phyloP scores from a whole-genome alignment of 1,284 basidiomycete species.

The Vanrija sp. region DNA sequence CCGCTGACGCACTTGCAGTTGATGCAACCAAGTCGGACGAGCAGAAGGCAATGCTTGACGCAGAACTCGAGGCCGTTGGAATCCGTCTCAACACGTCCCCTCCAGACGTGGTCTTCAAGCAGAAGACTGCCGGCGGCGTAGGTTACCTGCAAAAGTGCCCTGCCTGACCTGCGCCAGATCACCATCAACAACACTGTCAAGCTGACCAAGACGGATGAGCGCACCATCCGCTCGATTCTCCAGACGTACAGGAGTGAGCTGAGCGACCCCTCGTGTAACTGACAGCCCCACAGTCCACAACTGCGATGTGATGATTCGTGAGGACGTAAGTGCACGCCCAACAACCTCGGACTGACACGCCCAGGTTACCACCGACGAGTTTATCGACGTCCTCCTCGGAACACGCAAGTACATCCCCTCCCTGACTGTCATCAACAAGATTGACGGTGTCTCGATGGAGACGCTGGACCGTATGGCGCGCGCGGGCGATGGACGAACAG shows the following conservation, averaged over 20 bases:
- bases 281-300: slow-evolving; percentile 62
- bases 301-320: slow-evolving; percentile 93
- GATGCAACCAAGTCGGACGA: slow-evolving; percentile 96
- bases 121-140: slow-evolving; percentile 85
- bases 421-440: slow-evolving; percentile 90
- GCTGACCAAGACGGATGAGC: slow-evolving; percentile 90
- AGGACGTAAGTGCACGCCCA: slow-evolving; percentile 65
- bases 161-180: slow-evolving; percentile 6
- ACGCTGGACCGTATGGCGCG: slow-evolving; percentile 83
- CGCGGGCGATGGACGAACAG: slow-evolving; percentile 65
- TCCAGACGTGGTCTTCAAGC: slow-evolving; percentile 70
- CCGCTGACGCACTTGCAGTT: slow-evolving; percentile 51
- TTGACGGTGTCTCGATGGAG: slow-evolving; percentile 83
- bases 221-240: slow-evolving; percentile 85
- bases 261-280: slow-evolving; percentile 14
- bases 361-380: slow-evolving; percentile 91
- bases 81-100: slow-evolving; percentile 85
- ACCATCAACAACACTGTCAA: slow-evolving; percentile 63
- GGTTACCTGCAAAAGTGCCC: slow-evolving; percentile 35
- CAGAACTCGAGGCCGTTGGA: slow-evolving; percentile 93
- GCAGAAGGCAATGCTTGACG: slow-evolving; percentile 79
- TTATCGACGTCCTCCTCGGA: slow-evolving; percentile 89
- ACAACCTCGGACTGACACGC: neutral
- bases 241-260: slow-evolving; percentile 64
- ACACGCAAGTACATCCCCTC: slow-evolving; percentile 94